Evolutionary conservation across 2,329 filamentous ascomycete species (phyloP).

Genomic region (Colletotrichum acutatum): DNA sequence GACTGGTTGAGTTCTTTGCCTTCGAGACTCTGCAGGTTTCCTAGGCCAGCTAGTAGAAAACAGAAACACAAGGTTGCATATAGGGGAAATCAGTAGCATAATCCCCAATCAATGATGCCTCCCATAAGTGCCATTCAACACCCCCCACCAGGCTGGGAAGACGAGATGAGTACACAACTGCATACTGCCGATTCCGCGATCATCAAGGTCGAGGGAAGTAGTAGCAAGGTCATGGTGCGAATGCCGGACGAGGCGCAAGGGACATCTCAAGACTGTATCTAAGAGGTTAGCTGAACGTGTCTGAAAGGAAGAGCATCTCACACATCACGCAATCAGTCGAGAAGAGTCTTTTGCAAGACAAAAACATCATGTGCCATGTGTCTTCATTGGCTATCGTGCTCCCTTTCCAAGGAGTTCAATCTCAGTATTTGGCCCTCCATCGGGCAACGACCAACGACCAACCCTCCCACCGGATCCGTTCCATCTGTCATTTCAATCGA

Average conservation of each 20-base stretch:
- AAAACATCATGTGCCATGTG: constrained; percentile 20
- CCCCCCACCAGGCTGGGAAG: no score
- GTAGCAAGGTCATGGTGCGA: no score
- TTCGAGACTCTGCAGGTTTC: no score
- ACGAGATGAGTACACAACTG: no score
- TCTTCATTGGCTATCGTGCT: constrained; percentile 33
- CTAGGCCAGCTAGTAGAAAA: no score
- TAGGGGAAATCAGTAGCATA: no score
- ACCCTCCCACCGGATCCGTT: constrained; percentile 28
- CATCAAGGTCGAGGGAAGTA: no score
- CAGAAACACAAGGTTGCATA: no score
- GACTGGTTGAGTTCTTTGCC: background rate
- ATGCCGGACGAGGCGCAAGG: no score
- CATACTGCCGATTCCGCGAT: no score
- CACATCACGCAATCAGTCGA: background rate
- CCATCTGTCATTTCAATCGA: constrained; percentile 31
- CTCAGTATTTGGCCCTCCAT: constrained; percentile 34
- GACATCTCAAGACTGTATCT: background rate
- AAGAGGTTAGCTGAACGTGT: background rate
- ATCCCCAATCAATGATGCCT: no score
- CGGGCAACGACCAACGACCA: constrained; percentile 35
- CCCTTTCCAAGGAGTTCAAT: constrained; percentile 37
- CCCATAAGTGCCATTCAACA: no score
- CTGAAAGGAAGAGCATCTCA: background rate
- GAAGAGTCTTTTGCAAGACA: background rate